These are phyloP conservation scores for Diaporthe eres DNA, from an alignment of 2,329 filamentous ascomycete species.

Conservation along the genomic window DNA sequence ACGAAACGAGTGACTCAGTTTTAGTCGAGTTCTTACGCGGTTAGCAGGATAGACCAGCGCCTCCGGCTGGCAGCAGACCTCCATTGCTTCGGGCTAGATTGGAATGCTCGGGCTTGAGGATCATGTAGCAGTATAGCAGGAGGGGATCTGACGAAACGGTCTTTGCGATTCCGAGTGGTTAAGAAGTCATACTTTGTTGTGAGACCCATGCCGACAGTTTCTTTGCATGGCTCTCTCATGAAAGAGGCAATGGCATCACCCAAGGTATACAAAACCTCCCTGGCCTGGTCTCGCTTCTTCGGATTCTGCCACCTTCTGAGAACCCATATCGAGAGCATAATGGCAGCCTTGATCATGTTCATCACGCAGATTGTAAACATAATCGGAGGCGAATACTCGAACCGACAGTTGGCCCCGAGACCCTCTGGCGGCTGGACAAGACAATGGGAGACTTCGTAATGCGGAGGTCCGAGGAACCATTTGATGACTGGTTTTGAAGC, in stretches of 20 bases:
- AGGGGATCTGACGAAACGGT: not conserved
- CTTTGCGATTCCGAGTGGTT: not conserved
- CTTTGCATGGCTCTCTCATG: not conserved
- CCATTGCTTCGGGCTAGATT: not conserved
- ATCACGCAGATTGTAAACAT: not conserved
- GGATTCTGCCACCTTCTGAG: slow-evolving; percentile 1
- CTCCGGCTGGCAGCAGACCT: not conserved
- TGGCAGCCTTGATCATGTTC: not conserved
- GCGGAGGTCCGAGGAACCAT: not conserved
- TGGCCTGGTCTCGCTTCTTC: not conserved
- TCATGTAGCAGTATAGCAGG: not conserved
- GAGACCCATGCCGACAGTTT: not conserved
- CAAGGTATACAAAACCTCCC: not conserved
- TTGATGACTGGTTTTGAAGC: not conserved
- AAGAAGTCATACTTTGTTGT: slow-evolving; percentile 2
- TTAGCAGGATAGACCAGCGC: not conserved
- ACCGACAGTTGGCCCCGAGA: not conserved
- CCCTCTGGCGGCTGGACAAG: not conserved
- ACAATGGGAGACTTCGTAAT: not conserved
- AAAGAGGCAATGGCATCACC: slow-evolving; percentile 3
- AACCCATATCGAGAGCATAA: slow-evolving; percentile 6
- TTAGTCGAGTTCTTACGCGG: not conserved
- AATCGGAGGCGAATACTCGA: slow-evolving; percentile 5
- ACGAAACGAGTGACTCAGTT: not conserved
- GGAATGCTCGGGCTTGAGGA: not conserved